Evolutionary conservation across 257 asterid genomes (phyloP).

Genomic region (Plantago major): DNA sequence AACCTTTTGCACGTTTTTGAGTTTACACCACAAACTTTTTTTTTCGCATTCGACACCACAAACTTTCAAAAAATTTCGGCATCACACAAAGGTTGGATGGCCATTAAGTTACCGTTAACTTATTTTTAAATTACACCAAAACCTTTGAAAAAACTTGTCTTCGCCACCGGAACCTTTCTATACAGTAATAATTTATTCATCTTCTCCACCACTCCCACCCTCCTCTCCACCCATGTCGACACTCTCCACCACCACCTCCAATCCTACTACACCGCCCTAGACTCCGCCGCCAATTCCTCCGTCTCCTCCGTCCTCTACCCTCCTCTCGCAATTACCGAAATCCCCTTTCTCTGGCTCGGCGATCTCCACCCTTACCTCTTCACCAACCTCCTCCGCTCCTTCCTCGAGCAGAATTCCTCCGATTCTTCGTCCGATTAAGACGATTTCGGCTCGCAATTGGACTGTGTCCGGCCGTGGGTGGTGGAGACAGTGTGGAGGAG

Average conservation of each 20-base stretch:
- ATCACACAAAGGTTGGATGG: too few relatives aligned
- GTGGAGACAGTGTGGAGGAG: slow-evolving; percentile 57
- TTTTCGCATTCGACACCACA: too few relatives aligned
- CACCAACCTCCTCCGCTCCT: slow-evolving; percentile 82
- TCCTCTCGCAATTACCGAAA: slow-evolving; percentile 62
- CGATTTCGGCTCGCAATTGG: background rate
- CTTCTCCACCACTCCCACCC: slow-evolving; percentile 40
- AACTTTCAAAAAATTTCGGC: too few relatives aligned
- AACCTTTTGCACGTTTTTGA: too few relatives aligned
- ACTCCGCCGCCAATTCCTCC: slow-evolving; percentile 57
- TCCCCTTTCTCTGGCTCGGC: slow-evolving; percentile 82
- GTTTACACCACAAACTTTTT: too few relatives aligned
- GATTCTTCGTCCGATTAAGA: slow-evolving; percentile 28
- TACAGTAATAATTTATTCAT: too few relatives aligned
- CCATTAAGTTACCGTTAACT: too few relatives aligned
- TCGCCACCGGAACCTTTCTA: too few relatives aligned
- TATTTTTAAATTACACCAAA: too few relatives aligned
- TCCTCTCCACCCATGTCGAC: slow-evolving; percentile 60
- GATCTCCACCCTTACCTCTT: slow-evolving; percentile 87
- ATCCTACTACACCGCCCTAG: slow-evolving; percentile 63
- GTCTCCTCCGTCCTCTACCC: slow-evolving; percentile 56
- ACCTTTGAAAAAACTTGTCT: too few relatives aligned
- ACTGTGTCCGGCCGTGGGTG: slow-evolving; percentile 34
- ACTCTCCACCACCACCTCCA: slow-evolving; percentile 66
- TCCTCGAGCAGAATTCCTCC: slow-evolving; percentile 38